Evolutionary conservation across 306 rosid genomes (phyloP).

Genomic region (Glycyrrhiza uralensis): DNA sequence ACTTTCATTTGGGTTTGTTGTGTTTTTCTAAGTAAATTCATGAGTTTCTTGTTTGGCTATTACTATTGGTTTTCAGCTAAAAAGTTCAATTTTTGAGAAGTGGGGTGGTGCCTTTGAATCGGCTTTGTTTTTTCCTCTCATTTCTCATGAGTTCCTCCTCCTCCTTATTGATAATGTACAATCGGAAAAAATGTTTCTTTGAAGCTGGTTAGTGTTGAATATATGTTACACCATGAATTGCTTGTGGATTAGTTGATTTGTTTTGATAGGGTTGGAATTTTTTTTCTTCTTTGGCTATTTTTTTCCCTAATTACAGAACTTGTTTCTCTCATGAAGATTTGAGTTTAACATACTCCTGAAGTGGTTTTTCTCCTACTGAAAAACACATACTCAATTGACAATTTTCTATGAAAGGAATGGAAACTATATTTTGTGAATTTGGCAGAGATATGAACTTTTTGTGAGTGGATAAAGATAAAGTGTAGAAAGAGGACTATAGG

Average conservation of each 20-base stretch:
- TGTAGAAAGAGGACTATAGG: conserved; percentile 34
- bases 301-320: neutral
- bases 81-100: conserved; percentile 18
- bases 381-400: neutral
- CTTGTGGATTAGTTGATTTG: neutral
- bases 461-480: conserved; percentile 29
- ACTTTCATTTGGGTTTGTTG: neutral
- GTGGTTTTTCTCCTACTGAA: neutral
- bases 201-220: conserved; percentile 35
- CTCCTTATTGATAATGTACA: conserved; percentile 14
- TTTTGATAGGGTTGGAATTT: neutral
- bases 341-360: neutral
- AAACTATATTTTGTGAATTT: conserved; percentile 17
- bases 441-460: neutral
- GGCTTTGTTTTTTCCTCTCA: neutral
- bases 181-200: conserved; percentile 31
- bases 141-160: conserved; percentile 17
- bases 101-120: conserved; percentile 33
- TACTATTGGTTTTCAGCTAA: neutral
- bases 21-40: no score
- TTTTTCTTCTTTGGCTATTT: neutral
- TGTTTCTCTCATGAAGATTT: neutral
- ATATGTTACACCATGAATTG: neutral
- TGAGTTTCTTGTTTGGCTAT: neutral
- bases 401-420: conserved; percentile 12